Evolutionary conservation across 805 yeast genomes (phyloP).

Genomic region (Pichia cabralensis): DNA sequence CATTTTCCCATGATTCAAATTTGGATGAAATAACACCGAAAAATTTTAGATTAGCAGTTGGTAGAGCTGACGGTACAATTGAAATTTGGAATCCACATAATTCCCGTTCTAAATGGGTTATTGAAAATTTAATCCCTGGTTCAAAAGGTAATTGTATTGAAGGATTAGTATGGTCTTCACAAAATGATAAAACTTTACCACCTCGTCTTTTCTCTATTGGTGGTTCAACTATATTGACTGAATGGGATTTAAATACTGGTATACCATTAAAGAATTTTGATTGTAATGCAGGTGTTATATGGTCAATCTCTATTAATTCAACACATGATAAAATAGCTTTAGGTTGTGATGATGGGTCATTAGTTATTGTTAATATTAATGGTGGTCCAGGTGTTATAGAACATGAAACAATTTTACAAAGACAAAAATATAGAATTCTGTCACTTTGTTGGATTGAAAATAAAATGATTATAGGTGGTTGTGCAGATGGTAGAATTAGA

Average conservation of each 20-base stretch:
- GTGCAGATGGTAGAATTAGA: constrained; percentile 88
- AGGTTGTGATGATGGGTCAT: constrained; percentile 94
- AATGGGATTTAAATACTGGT: constrained; percentile 79
- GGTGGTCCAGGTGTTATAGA: constrained; percentile 83
- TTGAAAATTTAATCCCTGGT: constrained; percentile 66
- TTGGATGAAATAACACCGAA: constrained; percentile 34
- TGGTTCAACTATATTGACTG: constrained; percentile 84
- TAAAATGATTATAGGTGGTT: constrained; percentile 73
- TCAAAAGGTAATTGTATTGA: constrained; percentile 80
- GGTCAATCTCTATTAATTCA: constrained; percentile 71
- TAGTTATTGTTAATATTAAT: constrained; percentile 71
- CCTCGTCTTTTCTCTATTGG: constrained; percentile 86
- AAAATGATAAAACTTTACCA: constrained; percentile 29
- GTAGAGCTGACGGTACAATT: constrained; percentile 88
- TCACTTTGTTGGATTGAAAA: constrained; percentile 67
- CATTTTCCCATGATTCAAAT: constrained; percentile 58
- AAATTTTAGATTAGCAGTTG: constrained; percentile 75
- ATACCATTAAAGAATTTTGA: constrained; percentile 67
- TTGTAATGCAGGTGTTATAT: constrained; percentile 86
- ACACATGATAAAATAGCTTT: constrained; percentile 61
- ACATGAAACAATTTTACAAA: constrained; percentile 62
- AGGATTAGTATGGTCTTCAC: constrained; percentile 71
- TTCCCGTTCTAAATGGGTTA: constrained; percentile 59
- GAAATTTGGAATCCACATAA: constrained; percentile 84
- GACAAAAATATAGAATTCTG: constrained; percentile 76